Evolutionary conservation across 2,329 filamentous ascomycete species (phyloP), one percentile per base, ranked within the genome.

Genomic region (Xylariaceae sp.): DNA sequence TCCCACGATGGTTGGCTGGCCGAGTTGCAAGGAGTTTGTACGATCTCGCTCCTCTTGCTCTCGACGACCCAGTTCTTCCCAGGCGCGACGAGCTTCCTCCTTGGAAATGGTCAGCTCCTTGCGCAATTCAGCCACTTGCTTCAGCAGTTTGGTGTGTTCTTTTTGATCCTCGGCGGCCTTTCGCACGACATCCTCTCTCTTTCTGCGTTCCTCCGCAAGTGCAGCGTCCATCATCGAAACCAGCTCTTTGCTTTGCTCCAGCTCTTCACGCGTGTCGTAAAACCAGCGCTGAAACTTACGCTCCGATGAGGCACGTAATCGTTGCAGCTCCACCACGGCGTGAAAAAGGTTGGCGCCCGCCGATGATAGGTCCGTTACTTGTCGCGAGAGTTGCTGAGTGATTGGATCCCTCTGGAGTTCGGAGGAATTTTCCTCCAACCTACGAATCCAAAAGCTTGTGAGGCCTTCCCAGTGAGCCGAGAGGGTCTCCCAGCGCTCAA

Each of bases 241-340:
- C 44, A 89, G 80, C 74, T 97, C 94, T 66, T 90, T 88, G 53
- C 87, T 83, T 34, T 89, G 86, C 76, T 97, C 94, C 65, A 96
- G 85, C 66, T 97, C 92, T 37, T 88, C 83, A 55, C 92, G 83
- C 6, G 92, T 96, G 73, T 99, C 94, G 68, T 96, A 96, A 76
- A 97, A 97, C 94, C 94, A 99, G 54, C 94, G 85, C 75, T 99
- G 94, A 69, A 99, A 99, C 73, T 97, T 97, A 64, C 94, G 87
- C 74, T 99, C 94, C 0, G 93, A 97, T 58, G 92, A 96, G 44
- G 94, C 94, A 49, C 94, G 88, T 30, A 99, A 80, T 35, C 94
- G 87, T 73, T 99, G 94, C 51, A 99, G 79, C 74, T 99, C 94
- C 2, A 99, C 94, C 0, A 99, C 92, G 8, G 94, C 94, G 73